A percentile compares a stretch with the other conserved stretches of the same genome.
These are phyloP conservation scores for Scolecobasidium constrictum DNA, from an alignment of 2,329 filamentous ascomycete genomes.

Conservation along the genomic window DNA sequence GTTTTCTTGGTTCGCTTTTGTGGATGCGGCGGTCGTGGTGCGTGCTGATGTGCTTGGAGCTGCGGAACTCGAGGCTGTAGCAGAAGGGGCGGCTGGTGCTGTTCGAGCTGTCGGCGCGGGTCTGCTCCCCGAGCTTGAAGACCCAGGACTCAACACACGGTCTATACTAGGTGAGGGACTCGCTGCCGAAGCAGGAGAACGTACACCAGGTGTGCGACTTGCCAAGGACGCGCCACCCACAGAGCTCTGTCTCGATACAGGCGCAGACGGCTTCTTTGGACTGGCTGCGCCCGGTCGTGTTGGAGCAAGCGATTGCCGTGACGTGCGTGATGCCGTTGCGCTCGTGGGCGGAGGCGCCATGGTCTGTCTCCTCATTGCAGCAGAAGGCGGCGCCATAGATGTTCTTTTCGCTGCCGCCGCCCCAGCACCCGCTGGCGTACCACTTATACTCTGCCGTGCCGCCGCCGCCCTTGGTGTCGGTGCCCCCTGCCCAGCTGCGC, in stretches of 20 bases:
- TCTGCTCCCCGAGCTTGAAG: constrained; percentile 10
- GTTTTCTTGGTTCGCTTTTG: constrained; percentile 67
- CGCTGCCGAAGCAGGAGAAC: not conserved
- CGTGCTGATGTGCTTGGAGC: constrained; percentile 5
- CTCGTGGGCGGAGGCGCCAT: constrained; percentile 14
- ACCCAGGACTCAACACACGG: constrained; percentile 7
- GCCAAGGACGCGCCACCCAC: not conserved
- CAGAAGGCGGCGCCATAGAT: constrained; percentile 3
- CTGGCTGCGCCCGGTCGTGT: not conserved
- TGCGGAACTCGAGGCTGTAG: constrained; percentile 1
- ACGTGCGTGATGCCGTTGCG: constrained; percentile 24
- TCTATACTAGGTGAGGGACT: constrained; percentile 8
- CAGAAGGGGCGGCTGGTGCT: constrained; percentile 13
- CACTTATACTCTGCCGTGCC: not conserved
- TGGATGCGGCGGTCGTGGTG: constrained; percentile 14
- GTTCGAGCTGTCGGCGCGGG: constrained; percentile 16
- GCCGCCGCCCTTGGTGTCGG: not conserved
- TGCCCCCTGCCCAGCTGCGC: constrained; percentile 2
- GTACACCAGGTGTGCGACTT: not conserved
- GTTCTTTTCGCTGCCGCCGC: constrained; percentile 1
- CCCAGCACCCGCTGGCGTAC: not conserved
- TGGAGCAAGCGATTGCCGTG: constrained; percentile 3
- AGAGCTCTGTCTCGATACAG: not conserved
- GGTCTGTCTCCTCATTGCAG: not conserved
- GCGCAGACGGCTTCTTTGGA: constrained; percentile 10